These are phyloP conservation scores for Neurospora africana DNA, from an alignment of 495 filamentous ascomycete species.

Conservation along the genomic window DNA sequence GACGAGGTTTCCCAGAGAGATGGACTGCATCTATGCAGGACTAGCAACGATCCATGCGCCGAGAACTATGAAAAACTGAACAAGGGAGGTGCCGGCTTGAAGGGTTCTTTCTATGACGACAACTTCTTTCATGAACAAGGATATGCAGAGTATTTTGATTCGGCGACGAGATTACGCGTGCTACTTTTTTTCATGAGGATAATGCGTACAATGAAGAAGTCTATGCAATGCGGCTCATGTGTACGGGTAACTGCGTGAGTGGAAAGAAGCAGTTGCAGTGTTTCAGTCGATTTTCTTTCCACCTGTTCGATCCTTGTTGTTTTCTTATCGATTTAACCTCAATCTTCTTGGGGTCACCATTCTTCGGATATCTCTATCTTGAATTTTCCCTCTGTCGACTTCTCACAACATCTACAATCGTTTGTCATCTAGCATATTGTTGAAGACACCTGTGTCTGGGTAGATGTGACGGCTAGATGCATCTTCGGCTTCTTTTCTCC, in stretches of 20 bases:
- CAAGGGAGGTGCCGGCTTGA: not conserved
- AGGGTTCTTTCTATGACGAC: not conserved
- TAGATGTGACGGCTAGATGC: not conserved
- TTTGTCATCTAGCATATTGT: not conserved
- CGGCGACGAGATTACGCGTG: not conserved
- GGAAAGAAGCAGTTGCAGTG: not conserved
- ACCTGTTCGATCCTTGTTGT: not conserved
- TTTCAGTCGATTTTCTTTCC: not conserved
- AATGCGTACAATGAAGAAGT: not conserved
- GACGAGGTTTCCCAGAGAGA: slow-evolving; percentile 14
- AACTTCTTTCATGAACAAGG: not conserved
- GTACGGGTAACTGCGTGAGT: not conserved
- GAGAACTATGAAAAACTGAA: not conserved
- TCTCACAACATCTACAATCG: not conserved
- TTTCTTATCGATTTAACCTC: not conserved
- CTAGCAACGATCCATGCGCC: not conserved
- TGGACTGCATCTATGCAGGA: slow-evolving; percentile 19
- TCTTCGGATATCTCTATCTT: not conserved
- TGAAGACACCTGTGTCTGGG: not conserved
- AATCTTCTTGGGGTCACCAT: not conserved
- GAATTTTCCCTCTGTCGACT: not conserved
- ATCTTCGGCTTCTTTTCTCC: not conserved
- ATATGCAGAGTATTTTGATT: not conserved
- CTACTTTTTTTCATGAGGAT: not conserved
- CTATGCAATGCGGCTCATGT: not conserved